Conservation (phyloP, 2,329 filamentous ascomycete species). For the Paecilomyces fulvus region DNA sequence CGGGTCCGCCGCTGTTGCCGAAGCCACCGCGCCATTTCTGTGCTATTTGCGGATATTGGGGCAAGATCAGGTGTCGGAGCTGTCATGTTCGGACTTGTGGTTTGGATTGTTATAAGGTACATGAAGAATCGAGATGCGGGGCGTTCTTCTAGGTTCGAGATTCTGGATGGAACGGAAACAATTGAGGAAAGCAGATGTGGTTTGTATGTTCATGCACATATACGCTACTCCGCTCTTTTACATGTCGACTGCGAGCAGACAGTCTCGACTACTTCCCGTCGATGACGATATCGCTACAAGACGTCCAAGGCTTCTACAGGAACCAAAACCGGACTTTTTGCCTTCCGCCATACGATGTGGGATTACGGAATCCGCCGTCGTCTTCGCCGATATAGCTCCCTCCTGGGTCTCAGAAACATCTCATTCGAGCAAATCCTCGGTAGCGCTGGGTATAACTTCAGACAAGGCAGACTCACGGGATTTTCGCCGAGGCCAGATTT, state of each 20-base stretch:
- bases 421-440: too few relatives aligned
- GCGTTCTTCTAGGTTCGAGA: slow-evolving; percentile 25
- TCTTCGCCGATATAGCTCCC: too few relatives aligned
- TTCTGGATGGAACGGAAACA: background rate
- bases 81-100: slow-evolving; percentile 41
- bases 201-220: background rate
- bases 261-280: background rate
- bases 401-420: too few relatives aligned
- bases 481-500: too few relatives aligned
- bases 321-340: too few relatives aligned
- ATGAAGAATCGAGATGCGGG: slow-evolving; percentile 40
- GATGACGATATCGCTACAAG: background rate
- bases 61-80: slow-evolving; percentile 39
- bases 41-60: slow-evolving; percentile 44
- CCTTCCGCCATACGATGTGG: too few relatives aligned
- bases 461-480: too few relatives aligned
- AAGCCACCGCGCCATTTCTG: slow-evolving; percentile 37
- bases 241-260: background rate
- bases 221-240: background rate
- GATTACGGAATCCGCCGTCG: too few relatives aligned
- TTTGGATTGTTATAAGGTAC: slow-evolving; percentile 38
- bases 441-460: too few relatives aligned
- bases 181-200: background rate
- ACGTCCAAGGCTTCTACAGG: too few relatives aligned
- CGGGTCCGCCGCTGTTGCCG: slow-evolving; percentile 22